Percentiles rank a stretch among this genome's conserved stretches.
phyloP scores from a whole-genome alignment of 2,329 filamentous ascomycete genomes.

The Penicillium sp. region DNA sequence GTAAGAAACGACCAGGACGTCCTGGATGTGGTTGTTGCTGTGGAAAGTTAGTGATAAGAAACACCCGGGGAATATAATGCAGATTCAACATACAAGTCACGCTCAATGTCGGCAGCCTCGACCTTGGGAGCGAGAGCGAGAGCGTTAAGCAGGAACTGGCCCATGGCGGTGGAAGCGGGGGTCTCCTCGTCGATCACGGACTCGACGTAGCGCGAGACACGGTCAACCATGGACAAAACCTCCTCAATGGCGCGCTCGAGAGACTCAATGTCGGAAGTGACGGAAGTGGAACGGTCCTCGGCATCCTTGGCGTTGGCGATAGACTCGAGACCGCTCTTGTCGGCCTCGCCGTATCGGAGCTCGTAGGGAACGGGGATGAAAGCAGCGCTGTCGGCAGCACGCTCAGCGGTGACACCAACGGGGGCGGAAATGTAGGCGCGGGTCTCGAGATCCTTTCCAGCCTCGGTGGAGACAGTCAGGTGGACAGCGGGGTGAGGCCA shows the following conservation, averaged over 20 bases:
- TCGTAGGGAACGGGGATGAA: conserved; percentile 98
- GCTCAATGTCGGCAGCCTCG: conserved; percentile 83
- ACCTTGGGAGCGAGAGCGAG: conserved; percentile 94
- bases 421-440: conserved; percentile 94
- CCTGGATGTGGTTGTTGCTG: conserved; percentile 98
- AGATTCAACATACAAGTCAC: conserved; percentile 69
- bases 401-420: conserved; percentile 90
- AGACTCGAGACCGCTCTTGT: conserved; percentile 75
- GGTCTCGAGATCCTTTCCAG: conserved; percentile 84
- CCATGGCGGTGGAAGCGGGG: conserved; percentile 83
- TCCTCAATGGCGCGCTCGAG: conserved; percentile 83
- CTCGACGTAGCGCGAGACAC: conserved; percentile 87
- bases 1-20: conserved; percentile 97
- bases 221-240: conserved; percentile 84
- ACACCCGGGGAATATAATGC: neutral
- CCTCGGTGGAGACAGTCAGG: conserved; percentile 87
- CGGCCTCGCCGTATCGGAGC: conserved; percentile 80
- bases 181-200: conserved; percentile 86
- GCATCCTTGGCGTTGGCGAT: conserved; percentile 77
- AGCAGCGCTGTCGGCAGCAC: conserved; percentile 91
- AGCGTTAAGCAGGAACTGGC: conserved; percentile 92
- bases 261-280: conserved; percentile 86
- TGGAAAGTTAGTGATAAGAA: conserved; percentile 32
- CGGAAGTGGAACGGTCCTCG: conserved; percentile 69
- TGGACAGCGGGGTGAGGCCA: conserved; percentile 97